phyloP scores from a whole-genome alignment of 176 grass and related monocot genomes.

The Musa beccarii region DNA sequence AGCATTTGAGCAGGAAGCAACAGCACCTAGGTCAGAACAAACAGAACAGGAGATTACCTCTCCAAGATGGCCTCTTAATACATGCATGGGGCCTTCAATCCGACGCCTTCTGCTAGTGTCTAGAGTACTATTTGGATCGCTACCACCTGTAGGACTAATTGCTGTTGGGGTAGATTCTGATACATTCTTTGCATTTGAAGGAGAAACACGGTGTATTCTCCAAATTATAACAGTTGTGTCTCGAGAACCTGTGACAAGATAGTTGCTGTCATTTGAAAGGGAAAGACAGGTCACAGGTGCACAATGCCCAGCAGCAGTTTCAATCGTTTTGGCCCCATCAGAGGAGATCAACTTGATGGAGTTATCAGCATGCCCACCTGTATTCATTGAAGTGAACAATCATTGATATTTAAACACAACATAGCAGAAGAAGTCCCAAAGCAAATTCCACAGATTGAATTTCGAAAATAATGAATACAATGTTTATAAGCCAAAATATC shows the following conservation, averaged over 20 bases:
- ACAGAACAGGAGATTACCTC: slow-evolving; percentile 75
- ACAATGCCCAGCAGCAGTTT: slow-evolving; percentile 79
- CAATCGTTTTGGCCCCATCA: slow-evolving; percentile 85
- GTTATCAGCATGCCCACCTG: slow-evolving; percentile 93
- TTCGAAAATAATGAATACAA: background rate
- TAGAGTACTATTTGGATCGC: slow-evolving; percentile 27
- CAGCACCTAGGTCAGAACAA: slow-evolving; percentile 79
- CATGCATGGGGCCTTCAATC: slow-evolving; percentile 92
- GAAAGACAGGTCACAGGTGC: slow-evolving; percentile 84
- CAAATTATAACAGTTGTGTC: slow-evolving; percentile 90
- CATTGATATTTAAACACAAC: background rate
- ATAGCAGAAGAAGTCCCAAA: background rate
- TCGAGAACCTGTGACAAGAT: slow-evolving; percentile 84
- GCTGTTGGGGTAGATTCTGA: slow-evolving; percentile 55
- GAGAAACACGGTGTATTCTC: slow-evolving; percentile 56
- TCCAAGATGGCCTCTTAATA: slow-evolving; percentile 88
- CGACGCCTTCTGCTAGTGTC: slow-evolving; percentile 51
- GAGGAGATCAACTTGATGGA: slow-evolving; percentile 74
- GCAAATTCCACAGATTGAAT: background rate
- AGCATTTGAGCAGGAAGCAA: slow-evolving; percentile 61
- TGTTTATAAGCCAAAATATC: background rate
- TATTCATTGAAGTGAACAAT: slow-evolving; percentile 12
- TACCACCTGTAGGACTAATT: slow-evolving; percentile 50
- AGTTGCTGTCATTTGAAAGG: slow-evolving; percentile 67
- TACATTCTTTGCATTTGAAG: slow-evolving; percentile 50